phyloP scores from a whole-genome alignment of 495 filamentous ascomycete species.

The Annulohypoxylon bovei region DNA sequence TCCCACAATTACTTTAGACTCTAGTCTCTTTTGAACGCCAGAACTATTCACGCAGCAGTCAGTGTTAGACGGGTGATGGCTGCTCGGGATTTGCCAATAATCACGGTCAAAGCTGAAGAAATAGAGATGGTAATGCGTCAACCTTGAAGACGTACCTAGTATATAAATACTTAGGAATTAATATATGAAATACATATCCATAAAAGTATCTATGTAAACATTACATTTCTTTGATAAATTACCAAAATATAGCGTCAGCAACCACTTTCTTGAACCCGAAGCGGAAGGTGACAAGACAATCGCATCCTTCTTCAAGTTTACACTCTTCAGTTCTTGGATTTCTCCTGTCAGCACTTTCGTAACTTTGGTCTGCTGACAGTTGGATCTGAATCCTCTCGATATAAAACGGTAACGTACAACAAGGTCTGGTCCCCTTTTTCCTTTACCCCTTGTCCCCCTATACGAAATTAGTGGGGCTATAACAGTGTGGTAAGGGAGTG shows the following conservation, averaged over 20 bases:
- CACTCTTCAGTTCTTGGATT: not conserved
- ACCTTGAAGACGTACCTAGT: too few relatives aligned
- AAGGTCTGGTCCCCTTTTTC: not conserved
- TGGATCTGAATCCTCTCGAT: not conserved
- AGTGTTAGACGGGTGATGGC: too few relatives aligned
- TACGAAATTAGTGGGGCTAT: constrained; percentile 10
- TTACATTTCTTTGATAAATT: too few relatives aligned
- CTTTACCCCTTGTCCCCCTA: not conserved
- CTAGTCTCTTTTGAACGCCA: too few relatives aligned
- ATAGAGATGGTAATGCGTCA: too few relatives aligned
- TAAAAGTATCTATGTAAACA: too few relatives aligned
- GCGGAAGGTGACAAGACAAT: not conserved
- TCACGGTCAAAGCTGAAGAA: too few relatives aligned
- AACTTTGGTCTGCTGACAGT: not conserved
- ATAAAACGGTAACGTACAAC: not conserved
- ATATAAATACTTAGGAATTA: too few relatives aligned
- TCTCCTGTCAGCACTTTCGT: not conserved
- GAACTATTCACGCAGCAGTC: too few relatives aligned
- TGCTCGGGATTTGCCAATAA: too few relatives aligned
- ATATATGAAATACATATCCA: too few relatives aligned
- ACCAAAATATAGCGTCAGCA: not conserved
- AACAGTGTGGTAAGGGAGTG: constrained; percentile 1
- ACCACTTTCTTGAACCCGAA: not conserved
- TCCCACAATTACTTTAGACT: too few relatives aligned
- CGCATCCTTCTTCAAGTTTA: not conserved